Evolutionary conservation across 169 alveolate genomes (phyloP), one percentile per base, ranked within the genome.

Genomic region (Eimeria sp.): DNA sequence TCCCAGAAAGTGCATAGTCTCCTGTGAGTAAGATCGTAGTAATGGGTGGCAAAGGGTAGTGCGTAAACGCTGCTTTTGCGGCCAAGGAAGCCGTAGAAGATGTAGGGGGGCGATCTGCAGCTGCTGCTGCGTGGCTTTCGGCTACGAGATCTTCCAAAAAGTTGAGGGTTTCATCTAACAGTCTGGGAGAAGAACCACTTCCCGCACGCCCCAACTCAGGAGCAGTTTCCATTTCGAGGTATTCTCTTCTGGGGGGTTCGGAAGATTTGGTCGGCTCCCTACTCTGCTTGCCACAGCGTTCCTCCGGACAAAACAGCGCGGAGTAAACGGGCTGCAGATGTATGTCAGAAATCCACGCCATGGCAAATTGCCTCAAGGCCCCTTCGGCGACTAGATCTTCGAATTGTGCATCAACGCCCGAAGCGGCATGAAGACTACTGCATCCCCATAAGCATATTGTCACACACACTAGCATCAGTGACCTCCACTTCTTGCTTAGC

Each of bases 21-120:
- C 88, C 88, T 49, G 88, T 78, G 18, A 78, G 88, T 45, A 78
- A 78, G 49, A 78, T n/a, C 49, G 88, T 51, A 20, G 54, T 45
- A 40, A 78, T 78, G 61, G 88, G 88, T 27, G 88, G 88, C 88
- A 78, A 78, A 51, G 61, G 88, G 88, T 78, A 78, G 5, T 78
- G 67, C 4, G 2, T n/a, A 47, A 51, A 45, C 43, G 88, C 88
- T 1, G 88, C 18, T 22, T 47, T 25, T 47, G 67, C 70, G 11
- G 88, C 88, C 34, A 61, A 47, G 13, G 65, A 45, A 22, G 7
- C 88, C n/a, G 61, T 51, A 78, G 65, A 27, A 9, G 65, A 78
- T n/a, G 49, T n/a, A 47, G 49, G 14, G 88, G 67, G 65, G 45
- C 27, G 47, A n/a, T 45, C 70, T 22, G 61, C 88, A 45, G 67